A percentile compares a stretch with the other conserved stretches of the same genome.
phyloP scores from a whole-genome alignment of 768 basidiomycete genomes.

The Scleroderma bovista region DNA sequence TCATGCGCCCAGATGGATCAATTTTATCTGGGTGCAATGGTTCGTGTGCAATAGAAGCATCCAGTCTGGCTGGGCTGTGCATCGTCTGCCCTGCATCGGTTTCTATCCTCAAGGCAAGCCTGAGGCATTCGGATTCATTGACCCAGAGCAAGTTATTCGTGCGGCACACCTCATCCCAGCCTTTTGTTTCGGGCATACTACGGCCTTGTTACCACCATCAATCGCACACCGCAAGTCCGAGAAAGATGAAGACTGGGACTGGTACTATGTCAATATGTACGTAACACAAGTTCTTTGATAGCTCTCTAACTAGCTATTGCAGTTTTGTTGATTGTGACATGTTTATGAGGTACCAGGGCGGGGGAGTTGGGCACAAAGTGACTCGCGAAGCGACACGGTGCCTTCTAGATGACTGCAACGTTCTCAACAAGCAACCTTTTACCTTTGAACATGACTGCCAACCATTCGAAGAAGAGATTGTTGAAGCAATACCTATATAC shows the following conservation, averaged over 20 bases:
- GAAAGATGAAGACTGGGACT: conserved; percentile 25
- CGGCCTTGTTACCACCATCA: conserved; percentile 3
- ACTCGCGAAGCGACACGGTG: neutral
- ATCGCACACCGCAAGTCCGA: conserved; percentile 5
- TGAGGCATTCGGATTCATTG: conserved; percentile 40
- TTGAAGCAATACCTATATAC: no score
- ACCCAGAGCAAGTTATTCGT: conserved; percentile 36
- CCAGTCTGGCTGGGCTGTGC: conserved; percentile 19
- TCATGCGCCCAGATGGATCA: conserved; percentile 8
- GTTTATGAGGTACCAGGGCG: conserved; percentile 30
- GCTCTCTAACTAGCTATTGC: neutral
- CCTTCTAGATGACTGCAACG: neutral
- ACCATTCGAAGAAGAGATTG: neutral
- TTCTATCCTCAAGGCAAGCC: conserved; percentile 19
- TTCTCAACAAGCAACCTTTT: neutral
- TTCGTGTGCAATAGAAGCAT: conserved; percentile 14
- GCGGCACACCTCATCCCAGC: conserved; percentile 40
- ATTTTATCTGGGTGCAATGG: conserved; percentile 28
- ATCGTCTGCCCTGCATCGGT: conserved; percentile 24
- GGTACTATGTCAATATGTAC: conserved; percentile 33
- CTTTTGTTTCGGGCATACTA: conserved; percentile 24
- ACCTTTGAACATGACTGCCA: neutral
- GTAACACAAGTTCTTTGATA: conserved; percentile 3
- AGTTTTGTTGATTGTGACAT: conserved; percentile 40
- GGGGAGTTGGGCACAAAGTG: conserved; percentile 26